These are phyloP conservation scores for Leccinum pachyderme DNA, from an alignment of 1,284 basidiomycete genomes.

Conservation along the genomic window DNA sequence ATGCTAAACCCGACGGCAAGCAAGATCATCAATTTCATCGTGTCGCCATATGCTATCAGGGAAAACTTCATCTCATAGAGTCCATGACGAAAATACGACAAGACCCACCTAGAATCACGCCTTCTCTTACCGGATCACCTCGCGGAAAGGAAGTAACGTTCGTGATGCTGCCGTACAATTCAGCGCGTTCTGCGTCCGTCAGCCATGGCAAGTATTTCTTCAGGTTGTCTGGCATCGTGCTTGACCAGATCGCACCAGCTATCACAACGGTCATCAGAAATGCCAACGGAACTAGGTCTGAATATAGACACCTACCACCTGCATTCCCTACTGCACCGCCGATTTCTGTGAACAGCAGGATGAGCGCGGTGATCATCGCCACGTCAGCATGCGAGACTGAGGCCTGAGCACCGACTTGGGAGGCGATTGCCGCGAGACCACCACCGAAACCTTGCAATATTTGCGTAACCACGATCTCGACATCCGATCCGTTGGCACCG, in stretches of 20 bases:
- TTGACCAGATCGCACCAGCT: constrained; percentile 51
- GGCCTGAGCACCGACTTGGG: constrained; percentile 79
- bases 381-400: constrained; percentile 75
- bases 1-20: constrained; percentile 24
- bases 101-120: constrained; percentile 42
- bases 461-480: constrained; percentile 67
- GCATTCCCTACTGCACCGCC: constrained; percentile 73
- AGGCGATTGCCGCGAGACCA: constrained; percentile 68
- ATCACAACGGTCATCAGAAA: neutral
- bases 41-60: constrained; percentile 38
- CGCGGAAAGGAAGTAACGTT: constrained; percentile 38
- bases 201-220: constrained; percentile 42
- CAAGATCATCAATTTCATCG: constrained; percentile 44
- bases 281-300: neutral
- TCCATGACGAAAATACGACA: neutral
- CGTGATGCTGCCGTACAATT: constrained; percentile 45
- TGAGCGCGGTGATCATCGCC: constrained; percentile 79
- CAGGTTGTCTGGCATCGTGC: constrained; percentile 51
- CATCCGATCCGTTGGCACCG: constrained; percentile 57
- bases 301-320: constrained; percentile 42
- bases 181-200: constrained; percentile 27
- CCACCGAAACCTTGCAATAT: constrained; percentile 78
- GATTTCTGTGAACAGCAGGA: constrained; percentile 78
- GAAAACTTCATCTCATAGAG: neutral
- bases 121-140: constrained; percentile 46